phyloP scores from a whole-genome alignment of 495 filamentous ascomycete species.

The Chaetomium cochliodes region DNA sequence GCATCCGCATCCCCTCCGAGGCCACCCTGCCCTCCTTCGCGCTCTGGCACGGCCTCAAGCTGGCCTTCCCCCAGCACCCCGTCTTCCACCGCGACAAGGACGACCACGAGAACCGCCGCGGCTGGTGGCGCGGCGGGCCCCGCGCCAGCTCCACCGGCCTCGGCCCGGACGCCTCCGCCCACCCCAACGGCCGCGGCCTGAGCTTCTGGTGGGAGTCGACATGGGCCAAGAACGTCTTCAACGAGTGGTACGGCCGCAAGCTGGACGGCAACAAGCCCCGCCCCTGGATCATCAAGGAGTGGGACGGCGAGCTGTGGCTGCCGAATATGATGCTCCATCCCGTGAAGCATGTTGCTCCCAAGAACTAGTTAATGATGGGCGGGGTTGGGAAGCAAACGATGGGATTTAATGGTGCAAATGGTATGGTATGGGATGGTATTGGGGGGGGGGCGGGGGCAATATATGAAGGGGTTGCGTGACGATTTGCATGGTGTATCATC shows the following conservation, averaged over 20 bases:
- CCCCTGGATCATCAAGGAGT: no score
- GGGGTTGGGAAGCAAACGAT: no score
- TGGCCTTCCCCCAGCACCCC: conserved; percentile 41
- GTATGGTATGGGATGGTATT: background rate
- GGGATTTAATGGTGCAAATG: no score
- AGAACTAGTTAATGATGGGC: no score
- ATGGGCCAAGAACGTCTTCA: conserved; percentile 30
- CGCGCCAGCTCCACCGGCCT: conserved; percentile 29
- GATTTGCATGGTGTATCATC: background rate
- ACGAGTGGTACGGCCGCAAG: conserved; percentile 23
- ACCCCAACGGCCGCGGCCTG: conserved; percentile 31
- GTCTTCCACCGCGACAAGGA: conserved; percentile 30
- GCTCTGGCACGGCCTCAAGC: conserved; percentile 45
- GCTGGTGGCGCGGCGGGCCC: conserved; percentile 42
- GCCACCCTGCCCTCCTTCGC: conserved; percentile 43
- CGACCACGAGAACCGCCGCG: conserved; percentile 24
- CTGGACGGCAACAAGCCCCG: no score
- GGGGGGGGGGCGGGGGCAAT: background rate
- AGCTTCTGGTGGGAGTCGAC: conserved; percentile 39
- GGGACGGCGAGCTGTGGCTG: no score
- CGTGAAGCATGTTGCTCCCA: no score
- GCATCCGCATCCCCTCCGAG: conserved; percentile 37
- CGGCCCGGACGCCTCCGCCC: conserved; percentile 27
- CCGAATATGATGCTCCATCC: no score
- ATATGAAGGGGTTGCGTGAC: background rate